Base-by-base conservation (phyloP, 2,329 filamentous ascomycete genomes). In the Neonectria sp. region DNA sequence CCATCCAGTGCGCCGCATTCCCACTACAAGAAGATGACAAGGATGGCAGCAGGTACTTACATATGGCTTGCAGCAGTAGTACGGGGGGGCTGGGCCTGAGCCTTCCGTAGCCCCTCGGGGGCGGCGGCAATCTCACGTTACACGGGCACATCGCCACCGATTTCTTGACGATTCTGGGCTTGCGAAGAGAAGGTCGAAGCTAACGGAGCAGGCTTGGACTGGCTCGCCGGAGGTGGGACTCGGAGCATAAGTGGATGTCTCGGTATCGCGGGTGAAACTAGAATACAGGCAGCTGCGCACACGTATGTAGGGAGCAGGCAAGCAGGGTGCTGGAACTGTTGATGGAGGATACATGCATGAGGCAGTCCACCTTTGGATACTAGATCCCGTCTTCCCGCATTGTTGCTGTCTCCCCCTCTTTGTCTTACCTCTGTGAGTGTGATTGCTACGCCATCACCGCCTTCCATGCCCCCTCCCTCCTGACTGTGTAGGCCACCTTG, bases 1-100 rank as follows among this genome's bases (percentile, higher is more conserved):
- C 27, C 15, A 9, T 29, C 25, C 25, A n/a, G 31, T 15, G 11
- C 37, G 29, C 52, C 13, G 8, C 17, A 31, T 29, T 17, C 27
- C 25, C 46, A 49, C 25, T 49, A 12, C 46, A 49, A 25, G 13
- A 29, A 24, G 29, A 17, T 12, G 49, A n/a, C 33, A 21, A 46
- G 59, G 59, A 27, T 55, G 49, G 48, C 48, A 55, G 49, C 48
- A 48, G 48, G 25, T 33, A 46, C 25, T 35, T 46, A 27, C 33
- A 46, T 40, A 48, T 55, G 25, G 35, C 21, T 55, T 35, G 40
- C 31, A 48, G 27, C 49, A 37, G 59, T 25, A 25, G 24, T 27
- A 15, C 15, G 37, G 15, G 6, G 15, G 37, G 37, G 17, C 37
- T 40, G 37, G 15, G 37, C 15, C 37, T 40, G 13, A 17, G 37